Evolutionary conservation across 2,329 filamentous ascomycete genomes (phyloP), one percentile per base, ranked within the genome.

Genomic region (Dactylellina cionopaga): DNA sequence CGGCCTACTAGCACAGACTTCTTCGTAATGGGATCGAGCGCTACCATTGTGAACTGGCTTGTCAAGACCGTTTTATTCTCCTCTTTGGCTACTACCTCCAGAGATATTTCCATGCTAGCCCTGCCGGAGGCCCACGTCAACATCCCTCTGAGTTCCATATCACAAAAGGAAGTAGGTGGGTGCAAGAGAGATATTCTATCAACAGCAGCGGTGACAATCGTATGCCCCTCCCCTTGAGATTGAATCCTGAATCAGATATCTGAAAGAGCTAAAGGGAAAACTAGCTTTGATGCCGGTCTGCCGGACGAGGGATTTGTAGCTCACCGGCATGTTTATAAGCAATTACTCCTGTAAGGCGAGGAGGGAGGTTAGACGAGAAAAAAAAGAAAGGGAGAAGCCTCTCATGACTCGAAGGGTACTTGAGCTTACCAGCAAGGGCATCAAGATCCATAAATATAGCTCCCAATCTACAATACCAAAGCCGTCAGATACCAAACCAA

Each of bases 401-500:
- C n/a, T n/a, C n/a, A n/a, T n/a, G n/a, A n/a, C n/a, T n/a, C n/a
- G n/a, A n/a, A n/a, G n/a, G n/a, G n/a, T n/a, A n/a, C n/a, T n/a
- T n/a, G n/a, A 37, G 54, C 68, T 55, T 37, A 65, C 68, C 90
- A 0, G 90, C 90, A 5, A 93, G 81, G 0, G 90, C 90, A 80
- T 93, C 90, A 1, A 93, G 84, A 74, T 93, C 90, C 89, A 92
- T 92, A 73, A 93, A 87, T 13, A 93, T 82, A 0, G 90, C 88
- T 0, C 90, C 90, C 5, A 92, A 83, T 58, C 88, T 86, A n/a
- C 4, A 44, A 24, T 29, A 6, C 5, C 5, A 15, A 27, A 11
- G 25, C 17, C n/a, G 24, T 49, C 59, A 47, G 76, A 73, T 43
- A 52, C n/a, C n/a, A 22, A 77, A n/a, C n/a, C n/a, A n/a, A n/a